Percentiles rank a stretch among this genome's conserved stretches.
Evolutionary conservation across 345 rosid species (phyloP).

Genomic region (Streptanthus diversifolius): DNA sequence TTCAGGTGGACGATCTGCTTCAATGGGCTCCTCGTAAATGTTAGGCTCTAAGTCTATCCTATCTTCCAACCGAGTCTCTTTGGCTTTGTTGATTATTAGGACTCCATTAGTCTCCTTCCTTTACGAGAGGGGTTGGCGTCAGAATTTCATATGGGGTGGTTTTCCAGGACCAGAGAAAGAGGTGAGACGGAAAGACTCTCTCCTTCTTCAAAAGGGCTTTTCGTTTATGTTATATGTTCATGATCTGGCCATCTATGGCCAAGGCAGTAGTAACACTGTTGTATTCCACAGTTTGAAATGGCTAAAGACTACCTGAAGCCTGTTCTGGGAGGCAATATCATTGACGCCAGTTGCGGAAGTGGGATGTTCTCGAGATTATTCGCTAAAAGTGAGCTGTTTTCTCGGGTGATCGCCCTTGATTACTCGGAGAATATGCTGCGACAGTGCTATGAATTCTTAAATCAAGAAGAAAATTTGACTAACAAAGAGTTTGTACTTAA

Average conservation of each 20-base stretch:
- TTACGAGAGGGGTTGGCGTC: constrained; percentile 98
- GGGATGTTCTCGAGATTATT: constrained; percentile 80
- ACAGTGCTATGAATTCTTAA: constrained; percentile 65
- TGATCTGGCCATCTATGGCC: no score
- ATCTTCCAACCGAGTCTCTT: neutral
- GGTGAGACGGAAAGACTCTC: constrained; percentile 41
- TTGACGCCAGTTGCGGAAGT: constrained; percentile 93
- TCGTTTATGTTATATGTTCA: neutral
- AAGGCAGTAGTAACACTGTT: neutral
- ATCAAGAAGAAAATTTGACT: constrained; percentile 61
- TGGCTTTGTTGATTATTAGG: constrained; percentile 39
- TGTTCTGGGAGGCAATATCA: constrained; percentile 69
- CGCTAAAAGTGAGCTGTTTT: constrained; percentile 67
- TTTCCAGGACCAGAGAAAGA: constrained; percentile 88
- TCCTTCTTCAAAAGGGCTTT: no score
- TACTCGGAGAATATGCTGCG: constrained; percentile 85
- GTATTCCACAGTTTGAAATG: constrained; percentile 62
- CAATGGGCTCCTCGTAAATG: no score
- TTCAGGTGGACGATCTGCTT: constrained; percentile 25
- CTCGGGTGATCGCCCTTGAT: constrained; percentile 71
- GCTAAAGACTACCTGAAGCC: constrained; percentile 67
- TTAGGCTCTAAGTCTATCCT: constrained; percentile 9
- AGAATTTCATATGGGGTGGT: constrained; percentile 66
- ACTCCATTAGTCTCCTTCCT: constrained; percentile 61
- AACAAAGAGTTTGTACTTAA: constrained; percentile 52